phyloP scores from a whole-genome alignment of 2,329 filamentous ascomycete genomes.

The Ophiostoma sp. region DNA sequence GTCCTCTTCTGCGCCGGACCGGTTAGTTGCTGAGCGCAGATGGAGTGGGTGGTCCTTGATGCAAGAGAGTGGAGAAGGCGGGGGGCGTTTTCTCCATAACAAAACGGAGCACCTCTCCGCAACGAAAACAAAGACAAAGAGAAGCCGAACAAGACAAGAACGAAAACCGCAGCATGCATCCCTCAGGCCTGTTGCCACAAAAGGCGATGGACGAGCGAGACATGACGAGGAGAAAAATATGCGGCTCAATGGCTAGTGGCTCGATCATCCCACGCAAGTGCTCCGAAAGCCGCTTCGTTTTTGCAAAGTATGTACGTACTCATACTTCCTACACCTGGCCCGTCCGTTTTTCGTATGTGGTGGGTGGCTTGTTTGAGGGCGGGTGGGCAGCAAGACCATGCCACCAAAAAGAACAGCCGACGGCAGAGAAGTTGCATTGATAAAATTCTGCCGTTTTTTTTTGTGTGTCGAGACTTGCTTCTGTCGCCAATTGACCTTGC shows the following conservation, averaged over 20 bases:
- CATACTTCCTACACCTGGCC: neutral
- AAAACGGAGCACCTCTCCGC: constrained; percentile 4
- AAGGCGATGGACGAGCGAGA: neutral
- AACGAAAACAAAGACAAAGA: constrained; percentile 6
- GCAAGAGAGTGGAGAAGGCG: constrained; percentile 24
- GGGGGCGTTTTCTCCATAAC: constrained; percentile 18
- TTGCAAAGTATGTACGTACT: neutral
- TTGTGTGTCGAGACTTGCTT: neutral
- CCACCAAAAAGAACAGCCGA: neutral
- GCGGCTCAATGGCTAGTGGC: neutral
- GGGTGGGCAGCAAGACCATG: neutral
- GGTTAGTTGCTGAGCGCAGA: neutral
- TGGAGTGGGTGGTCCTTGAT: constrained; percentile 3
- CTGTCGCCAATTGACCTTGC: neutral
- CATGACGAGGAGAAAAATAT: neutral
- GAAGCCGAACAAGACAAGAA: neutral
- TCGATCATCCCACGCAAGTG: constrained; percentile 8
- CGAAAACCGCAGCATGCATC: neutral
- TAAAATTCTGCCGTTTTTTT: neutral
- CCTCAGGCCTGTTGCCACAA: neutral
- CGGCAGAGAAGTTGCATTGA: neutral
- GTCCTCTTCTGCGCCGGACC: neutral
- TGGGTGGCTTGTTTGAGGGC: neutral
- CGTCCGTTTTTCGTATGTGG: neutral
- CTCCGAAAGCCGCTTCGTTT: constrained; percentile 8